Base-by-base conservation (phyloP, 257 asterid genomes). In the Solanum virginianum region DNA sequence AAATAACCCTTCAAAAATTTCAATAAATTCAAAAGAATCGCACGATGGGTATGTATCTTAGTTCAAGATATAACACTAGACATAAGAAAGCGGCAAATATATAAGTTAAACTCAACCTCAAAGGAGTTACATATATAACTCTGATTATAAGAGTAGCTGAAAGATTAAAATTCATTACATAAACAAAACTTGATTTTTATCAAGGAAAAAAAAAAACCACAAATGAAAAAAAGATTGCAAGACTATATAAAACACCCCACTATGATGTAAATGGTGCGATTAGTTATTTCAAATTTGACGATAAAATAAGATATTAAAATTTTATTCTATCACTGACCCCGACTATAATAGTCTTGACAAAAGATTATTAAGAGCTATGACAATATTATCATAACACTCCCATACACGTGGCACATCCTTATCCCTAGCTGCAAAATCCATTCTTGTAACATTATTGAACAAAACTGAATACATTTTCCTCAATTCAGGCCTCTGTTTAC, bases 361-460 rank as follows among this genome's bases (percentile, higher is more conserved):
- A 87, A 94, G 89, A 36, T 86, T 69, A 65, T 87, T 13, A 71
- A 94, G 95, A 9, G 92, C 91, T 17, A 77, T 36, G 9, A 88
- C 94, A 77, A 93, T 84, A 13, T 18, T 62, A 45, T 86, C 17
- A 49, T 91, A 93, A 79, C 69, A 90, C 43, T 89, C 93, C 93
- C 91, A 86, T 29, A 87, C 91, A 65, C 83, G 91, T 55, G 87
- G 79, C 89, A 83, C 86, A 89, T 94, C 93, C 92, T 86, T 83
- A 88, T 93, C 97, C 89, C 94, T 85, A 12, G 95, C 95, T 80
- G 97, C 98, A 87, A 92, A 94, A 87, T 94, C 98, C 87, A 94
- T 84, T 85, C 82, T 88, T 5, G 91, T 87, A 29, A 93, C 98
- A 72, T 84, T 87, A 55, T 87, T 90, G 88, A 94, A 94, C 89